Conservation (phyloP, 2,329 filamentous ascomycete genomes). For the Hirsutella thompsonii region DNA sequence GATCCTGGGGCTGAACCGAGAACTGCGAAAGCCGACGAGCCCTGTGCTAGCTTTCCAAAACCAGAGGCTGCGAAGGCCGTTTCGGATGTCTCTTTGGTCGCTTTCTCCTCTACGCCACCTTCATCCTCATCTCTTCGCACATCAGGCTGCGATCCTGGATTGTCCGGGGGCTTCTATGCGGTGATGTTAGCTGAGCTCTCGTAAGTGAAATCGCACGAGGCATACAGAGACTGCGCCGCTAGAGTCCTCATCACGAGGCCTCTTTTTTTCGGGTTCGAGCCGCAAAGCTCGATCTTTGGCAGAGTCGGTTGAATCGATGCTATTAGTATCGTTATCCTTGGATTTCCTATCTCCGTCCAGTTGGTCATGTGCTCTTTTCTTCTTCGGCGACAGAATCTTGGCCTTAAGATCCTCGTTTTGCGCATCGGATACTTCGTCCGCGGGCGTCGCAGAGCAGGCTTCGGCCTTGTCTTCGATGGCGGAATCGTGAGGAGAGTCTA, state of each 20-base stretch:
- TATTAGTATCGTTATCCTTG: conserved; percentile 28
- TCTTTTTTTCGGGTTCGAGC: conserved; percentile 51
- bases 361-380: conserved; percentile 50
- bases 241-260: conserved; percentile 39
- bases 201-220: conserved; percentile 10
- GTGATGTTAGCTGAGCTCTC: conserved; percentile 5
- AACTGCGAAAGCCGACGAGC: conserved; percentile 51
- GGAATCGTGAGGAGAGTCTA: conserved; percentile 1
- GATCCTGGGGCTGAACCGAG: conserved; percentile 35
- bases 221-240: conserved; percentile 20
- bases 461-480: conserved; percentile 10
- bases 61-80: conserved; percentile 56
- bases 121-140: no score
- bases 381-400: conserved; percentile 47
- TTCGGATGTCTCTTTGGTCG: conserved; percentile 28
- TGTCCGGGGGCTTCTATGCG: no score
- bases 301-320: conserved; percentile 27
- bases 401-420: conserved; percentile 29
- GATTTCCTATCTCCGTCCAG: conserved; percentile 35
- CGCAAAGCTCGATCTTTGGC: conserved; percentile 33
- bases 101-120: no score
- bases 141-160: no score
- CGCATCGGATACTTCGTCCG: conserved; percentile 18
- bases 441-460: conserved; percentile 18
- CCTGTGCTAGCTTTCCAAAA: conserved; percentile 52